A percentile compares a stretch with the other conserved stretches of the same genome.
Evolutionary conservation across 371 early-diverging fungal species (phyloP).

Genomic region (Apophysomyces trapeziformis): DNA sequence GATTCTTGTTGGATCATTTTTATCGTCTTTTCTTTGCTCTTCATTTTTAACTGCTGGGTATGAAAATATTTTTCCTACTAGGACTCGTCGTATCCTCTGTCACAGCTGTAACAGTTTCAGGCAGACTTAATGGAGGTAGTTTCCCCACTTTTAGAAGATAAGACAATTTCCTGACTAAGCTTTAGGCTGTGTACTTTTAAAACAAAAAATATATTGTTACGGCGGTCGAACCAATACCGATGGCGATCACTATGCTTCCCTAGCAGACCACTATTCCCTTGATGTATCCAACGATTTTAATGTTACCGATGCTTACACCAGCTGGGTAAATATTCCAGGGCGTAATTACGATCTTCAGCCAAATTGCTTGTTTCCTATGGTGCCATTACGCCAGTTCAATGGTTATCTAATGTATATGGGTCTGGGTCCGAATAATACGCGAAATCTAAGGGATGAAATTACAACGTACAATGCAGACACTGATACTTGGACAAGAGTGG

Average conservation of each 20-base stretch:
- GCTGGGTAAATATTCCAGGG: background rate
- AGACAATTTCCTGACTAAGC: too few relatives aligned
- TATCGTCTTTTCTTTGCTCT: too few relatives aligned
- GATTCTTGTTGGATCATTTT: too few relatives aligned
- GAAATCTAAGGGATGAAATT: constrained; percentile 14
- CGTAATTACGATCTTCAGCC: constrained; percentile 9
- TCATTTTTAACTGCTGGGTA: too few relatives aligned
- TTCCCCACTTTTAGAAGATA: too few relatives aligned
- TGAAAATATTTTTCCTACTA: too few relatives aligned
- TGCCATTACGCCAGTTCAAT: constrained; percentile 4
- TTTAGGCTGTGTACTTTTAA: background rate
- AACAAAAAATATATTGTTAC: constrained; percentile 2
- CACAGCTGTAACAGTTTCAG: too few relatives aligned
- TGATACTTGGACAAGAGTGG: constrained; percentile 19
- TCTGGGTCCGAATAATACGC: constrained; percentile 16
- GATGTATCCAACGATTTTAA: constrained; percentile 1
- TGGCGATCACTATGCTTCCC: background rate
- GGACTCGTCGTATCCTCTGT: too few relatives aligned
- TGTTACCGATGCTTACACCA: background rate
- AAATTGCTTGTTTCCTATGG: constrained; percentile 20
- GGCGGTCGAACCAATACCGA: background rate
- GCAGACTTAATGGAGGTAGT: too few relatives aligned
- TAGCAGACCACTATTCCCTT: constrained; percentile 1
- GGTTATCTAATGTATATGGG: constrained; percentile 16
- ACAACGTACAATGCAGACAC: constrained; percentile 10